These are phyloP conservation scores for Plantago coronopus DNA, from an alignment of 305 asterid genomes.

Conservation along the genomic window DNA sequence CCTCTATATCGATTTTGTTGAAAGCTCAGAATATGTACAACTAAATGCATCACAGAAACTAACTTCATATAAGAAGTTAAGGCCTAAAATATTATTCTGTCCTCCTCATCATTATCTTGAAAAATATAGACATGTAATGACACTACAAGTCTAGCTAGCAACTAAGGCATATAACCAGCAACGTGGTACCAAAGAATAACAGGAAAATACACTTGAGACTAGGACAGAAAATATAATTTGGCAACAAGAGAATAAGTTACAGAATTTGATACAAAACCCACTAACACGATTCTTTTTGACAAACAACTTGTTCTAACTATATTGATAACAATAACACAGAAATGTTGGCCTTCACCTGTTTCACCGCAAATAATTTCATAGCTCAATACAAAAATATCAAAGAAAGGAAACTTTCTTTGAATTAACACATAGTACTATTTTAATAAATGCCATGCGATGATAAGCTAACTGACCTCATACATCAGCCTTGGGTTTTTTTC, in stretches of 20 bases:
- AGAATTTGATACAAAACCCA: neutral
- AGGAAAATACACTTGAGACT: too few relatives aligned
- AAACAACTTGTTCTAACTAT: too few relatives aligned
- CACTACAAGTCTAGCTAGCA: too few relatives aligned
- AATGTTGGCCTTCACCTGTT: too few relatives aligned
- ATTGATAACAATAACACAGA: neutral
- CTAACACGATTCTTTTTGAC: neutral
- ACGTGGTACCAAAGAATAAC: too few relatives aligned
- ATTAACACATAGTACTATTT: neutral
- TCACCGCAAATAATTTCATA: neutral
- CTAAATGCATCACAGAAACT: neutral
- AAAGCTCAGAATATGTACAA: neutral
- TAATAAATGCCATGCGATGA: neutral
- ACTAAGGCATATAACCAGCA: too few relatives aligned
- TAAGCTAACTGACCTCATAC: constrained; percentile 39
- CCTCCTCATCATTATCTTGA: too few relatives aligned
- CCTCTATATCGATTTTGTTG: too few relatives aligned
- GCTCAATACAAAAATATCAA: neutral
- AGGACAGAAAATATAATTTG: neutral
- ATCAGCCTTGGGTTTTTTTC: constrained; percentile 55
- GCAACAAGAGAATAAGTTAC: neutral
- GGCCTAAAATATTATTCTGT: too few relatives aligned
- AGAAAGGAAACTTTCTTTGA: neutral
- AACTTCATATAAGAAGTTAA: too few relatives aligned
- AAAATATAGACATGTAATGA: too few relatives aligned